phyloP scores from a whole-genome alignment of 2,329 filamentous ascomycete species.

The Colletotrichum chlorophyti region DNA sequence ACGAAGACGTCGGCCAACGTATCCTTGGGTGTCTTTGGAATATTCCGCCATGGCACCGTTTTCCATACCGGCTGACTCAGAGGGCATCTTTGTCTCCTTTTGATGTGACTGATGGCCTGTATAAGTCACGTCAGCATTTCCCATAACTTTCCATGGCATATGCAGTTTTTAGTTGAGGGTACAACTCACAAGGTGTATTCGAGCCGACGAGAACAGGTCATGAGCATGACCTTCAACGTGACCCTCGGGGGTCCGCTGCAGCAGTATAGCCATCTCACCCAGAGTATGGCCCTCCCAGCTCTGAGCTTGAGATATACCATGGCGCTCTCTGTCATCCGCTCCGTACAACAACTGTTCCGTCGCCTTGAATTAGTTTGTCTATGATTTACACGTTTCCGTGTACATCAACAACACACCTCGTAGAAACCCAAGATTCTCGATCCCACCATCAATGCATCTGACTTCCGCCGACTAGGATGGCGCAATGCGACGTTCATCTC shows the following conservation, averaged over 20 bases:
- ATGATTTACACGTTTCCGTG: neutral
- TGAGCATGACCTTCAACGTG: slow-evolving; percentile 28
- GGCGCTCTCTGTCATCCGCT: slow-evolving; percentile 22
- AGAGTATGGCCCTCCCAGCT: slow-evolving; percentile 30
- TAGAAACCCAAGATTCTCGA: slow-evolving; percentile 29
- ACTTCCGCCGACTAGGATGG: slow-evolving; percentile 12
- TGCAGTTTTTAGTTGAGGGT: neutral
- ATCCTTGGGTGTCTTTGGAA: slow-evolving; percentile 38
- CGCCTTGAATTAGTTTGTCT: neutral
- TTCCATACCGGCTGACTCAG: slow-evolving; percentile 40
- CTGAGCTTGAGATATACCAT: slow-evolving; percentile 22
- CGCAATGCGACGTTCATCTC: slow-evolving; percentile 16
- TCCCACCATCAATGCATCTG: slow-evolving; percentile 22
- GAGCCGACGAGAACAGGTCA: slow-evolving; percentile 31
- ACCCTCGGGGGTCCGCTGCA: slow-evolving; percentile 5
- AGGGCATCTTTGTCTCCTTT: slow-evolving; percentile 31
- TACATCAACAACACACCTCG: slow-evolving; percentile 24
- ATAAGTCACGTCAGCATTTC: neutral
- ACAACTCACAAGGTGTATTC: slow-evolving; percentile 30
- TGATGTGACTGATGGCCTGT: slow-evolving; percentile 26
- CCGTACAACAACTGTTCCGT: slow-evolving; percentile 28
- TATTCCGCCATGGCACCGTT: slow-evolving; percentile 38
- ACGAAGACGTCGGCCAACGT: slow-evolving; percentile 39
- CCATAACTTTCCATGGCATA: neutral
- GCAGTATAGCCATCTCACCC: slow-evolving; percentile 27